Percentiles rank a stretch among this genome's conserved stretches.
phyloP scores from a whole-genome alignment of 2,329 filamentous ascomycete genomes.

The Lizonia empirigonia region DNA sequence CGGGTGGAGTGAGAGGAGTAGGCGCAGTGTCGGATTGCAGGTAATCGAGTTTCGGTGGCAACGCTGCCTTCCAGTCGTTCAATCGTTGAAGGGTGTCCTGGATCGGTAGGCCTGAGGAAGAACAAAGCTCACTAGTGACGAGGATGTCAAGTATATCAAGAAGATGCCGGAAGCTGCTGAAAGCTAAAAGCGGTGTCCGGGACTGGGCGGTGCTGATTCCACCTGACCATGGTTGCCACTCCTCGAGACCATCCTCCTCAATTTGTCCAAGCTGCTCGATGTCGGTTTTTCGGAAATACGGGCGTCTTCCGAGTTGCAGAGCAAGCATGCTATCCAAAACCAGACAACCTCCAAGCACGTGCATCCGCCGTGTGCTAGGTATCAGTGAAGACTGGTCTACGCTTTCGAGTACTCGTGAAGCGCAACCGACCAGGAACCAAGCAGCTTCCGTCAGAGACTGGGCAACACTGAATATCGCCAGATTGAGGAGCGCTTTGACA shows the following conservation, averaged over 20 bases:
- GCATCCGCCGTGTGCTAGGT: slow-evolving; percentile 42
- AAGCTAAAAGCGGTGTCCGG: slow-evolving; percentile 47
- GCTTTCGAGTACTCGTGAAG: slow-evolving; percentile 60
- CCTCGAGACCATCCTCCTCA: slow-evolving; percentile 70
- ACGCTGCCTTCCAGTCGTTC: slow-evolving; percentile 44
- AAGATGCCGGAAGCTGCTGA: slow-evolving; percentile 61
- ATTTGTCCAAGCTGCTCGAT: slow-evolving; percentile 57
- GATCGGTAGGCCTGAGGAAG: slow-evolving; percentile 29
- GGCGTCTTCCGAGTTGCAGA: slow-evolving; percentile 56
- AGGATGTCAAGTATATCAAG: slow-evolving; percentile 42
- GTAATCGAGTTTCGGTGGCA: slow-evolving; percentile 35
- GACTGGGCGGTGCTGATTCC: slow-evolving; percentile 47
- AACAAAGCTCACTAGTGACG: slow-evolving; percentile 15
- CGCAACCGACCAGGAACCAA: slow-evolving; percentile 68
- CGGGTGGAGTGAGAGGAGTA: slow-evolving; percentile 32
- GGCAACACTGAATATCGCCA: slow-evolving; percentile 68
- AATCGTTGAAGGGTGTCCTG: slow-evolving; percentile 44
- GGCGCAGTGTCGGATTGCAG: slow-evolving; percentile 20
- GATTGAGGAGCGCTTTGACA: slow-evolving; percentile 52
- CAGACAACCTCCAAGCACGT: slow-evolving; percentile 63
- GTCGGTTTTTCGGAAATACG: slow-evolving; percentile 58
- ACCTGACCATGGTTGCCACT: slow-evolving; percentile 75
- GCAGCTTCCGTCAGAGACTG: slow-evolving; percentile 62
- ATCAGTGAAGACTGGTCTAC: slow-evolving; percentile 46
- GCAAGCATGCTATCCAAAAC: slow-evolving; percentile 66